Evolutionary conservation across 768 basidiomycete species (phyloP).

Genomic region (Saitozyma sp.): DNA sequence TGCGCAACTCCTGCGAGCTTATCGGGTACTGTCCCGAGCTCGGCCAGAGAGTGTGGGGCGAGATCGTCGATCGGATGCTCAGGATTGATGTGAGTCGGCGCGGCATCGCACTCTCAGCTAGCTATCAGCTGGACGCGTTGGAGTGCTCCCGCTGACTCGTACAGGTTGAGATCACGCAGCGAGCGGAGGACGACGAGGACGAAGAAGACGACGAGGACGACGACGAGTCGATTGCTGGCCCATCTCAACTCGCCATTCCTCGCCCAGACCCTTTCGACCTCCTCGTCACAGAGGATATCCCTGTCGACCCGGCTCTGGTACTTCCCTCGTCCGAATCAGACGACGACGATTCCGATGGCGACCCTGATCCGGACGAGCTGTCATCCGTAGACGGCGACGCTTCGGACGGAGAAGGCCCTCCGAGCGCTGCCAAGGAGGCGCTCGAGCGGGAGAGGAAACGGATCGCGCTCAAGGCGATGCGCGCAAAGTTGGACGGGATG

Average conservation of each 20-base stretch:
- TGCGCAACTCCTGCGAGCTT: slow-evolving; percentile 80
- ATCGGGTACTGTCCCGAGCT: slow-evolving; percentile 86
- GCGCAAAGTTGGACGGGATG: slow-evolving; percentile 85
- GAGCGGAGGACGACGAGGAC: slow-evolving; percentile 73
- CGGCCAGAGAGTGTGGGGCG: slow-evolving; percentile 73
- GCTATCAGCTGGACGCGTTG: not conserved
- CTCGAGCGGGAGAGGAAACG: slow-evolving; percentile 35
- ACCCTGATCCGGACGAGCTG: slow-evolving; percentile 51
- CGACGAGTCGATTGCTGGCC: slow-evolving; percentile 4
- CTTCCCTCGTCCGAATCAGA: slow-evolving; percentile 69
- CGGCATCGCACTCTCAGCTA: not conserved
- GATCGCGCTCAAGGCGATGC: slow-evolving; percentile 66
- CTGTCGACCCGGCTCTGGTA: slow-evolving; percentile 16
- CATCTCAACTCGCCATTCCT: slow-evolving; percentile 55
- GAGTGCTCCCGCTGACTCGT: not conserved
- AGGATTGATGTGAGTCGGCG: slow-evolving; percentile 79
- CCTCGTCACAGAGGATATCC: slow-evolving; percentile 43
- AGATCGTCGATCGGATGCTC: slow-evolving; percentile 88
- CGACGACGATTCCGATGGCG: slow-evolving; percentile 62
- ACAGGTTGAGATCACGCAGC: slow-evolving; percentile 92
- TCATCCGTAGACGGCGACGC: slow-evolving; percentile 37
- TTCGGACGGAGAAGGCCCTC: slow-evolving; percentile 38
- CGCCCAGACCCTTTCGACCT: slow-evolving; percentile 71
- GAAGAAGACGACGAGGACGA: slow-evolving; percentile 44
- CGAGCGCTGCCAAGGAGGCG: slow-evolving; percentile 23